These are phyloP conservation scores for Fusarium proliferatum DNA, from an alignment of 2,329 filamentous ascomycete genomes.

Conservation along the genomic window DNA sequence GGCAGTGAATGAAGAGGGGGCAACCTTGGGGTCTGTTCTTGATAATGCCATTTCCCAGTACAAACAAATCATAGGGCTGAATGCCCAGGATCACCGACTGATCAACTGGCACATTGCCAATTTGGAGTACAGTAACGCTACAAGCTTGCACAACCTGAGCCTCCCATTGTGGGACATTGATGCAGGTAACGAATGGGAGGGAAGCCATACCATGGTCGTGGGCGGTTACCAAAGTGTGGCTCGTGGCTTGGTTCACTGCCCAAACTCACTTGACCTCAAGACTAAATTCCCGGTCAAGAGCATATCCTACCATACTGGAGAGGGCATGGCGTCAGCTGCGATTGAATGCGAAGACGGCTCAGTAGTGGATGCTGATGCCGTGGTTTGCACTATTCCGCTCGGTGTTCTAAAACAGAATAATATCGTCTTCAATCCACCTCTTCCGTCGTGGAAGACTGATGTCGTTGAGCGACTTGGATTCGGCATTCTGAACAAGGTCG, in stretches of 20 bases:
- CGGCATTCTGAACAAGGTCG: constrained; percentile 93
- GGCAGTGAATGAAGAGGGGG: constrained; percentile 70
- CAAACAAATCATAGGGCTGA: constrained; percentile 82
- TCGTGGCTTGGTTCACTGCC: constrained; percentile 83
- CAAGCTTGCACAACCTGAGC: constrained; percentile 86
- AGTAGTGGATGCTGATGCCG: constrained; percentile 82
- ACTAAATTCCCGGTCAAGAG: constrained; percentile 78
- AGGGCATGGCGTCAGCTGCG: constrained; percentile 60
- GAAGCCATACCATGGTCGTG: constrained; percentile 90
- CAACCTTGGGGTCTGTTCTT: constrained; percentile 90
- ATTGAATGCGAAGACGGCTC: constrained; percentile 84
- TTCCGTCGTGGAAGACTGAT: constrained; percentile 87
- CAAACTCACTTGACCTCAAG: constrained; percentile 79
- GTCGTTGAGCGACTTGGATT: constrained; percentile 89
- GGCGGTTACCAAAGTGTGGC: constrained; percentile 95
- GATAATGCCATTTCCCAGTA: constrained; percentile 93
- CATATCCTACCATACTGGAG: constrained; percentile 71
- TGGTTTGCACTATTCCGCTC: constrained; percentile 91
- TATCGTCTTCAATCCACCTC: constrained; percentile 86
- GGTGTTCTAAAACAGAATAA: constrained; percentile 88
- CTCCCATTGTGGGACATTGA: constrained; percentile 96
- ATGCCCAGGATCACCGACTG: constrained; percentile 86
- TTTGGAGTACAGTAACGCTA: constrained; percentile 96
- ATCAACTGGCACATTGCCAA: constrained; percentile 99
- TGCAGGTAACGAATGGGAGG: constrained; percentile 96